These are phyloP conservation scores for Kluyveromyces starmeri DNA, from an alignment of 805 yeast species.

Conservation along the genomic window DNA sequence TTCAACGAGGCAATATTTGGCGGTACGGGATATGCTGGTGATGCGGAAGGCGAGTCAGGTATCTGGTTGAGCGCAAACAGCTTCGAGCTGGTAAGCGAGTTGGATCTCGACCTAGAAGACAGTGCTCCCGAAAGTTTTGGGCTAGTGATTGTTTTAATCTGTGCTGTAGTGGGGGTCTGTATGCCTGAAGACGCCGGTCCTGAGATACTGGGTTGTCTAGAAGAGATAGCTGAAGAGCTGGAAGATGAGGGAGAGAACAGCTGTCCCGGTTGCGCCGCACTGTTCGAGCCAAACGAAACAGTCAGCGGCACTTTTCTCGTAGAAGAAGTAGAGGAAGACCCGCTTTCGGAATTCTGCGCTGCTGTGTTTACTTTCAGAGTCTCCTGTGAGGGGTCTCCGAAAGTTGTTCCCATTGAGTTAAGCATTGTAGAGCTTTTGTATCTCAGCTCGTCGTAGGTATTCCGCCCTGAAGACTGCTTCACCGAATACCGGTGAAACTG, in stretches of 20 bases:
- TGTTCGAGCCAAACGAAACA: not conserved
- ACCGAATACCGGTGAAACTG: not conserved
- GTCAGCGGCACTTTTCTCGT: not conserved
- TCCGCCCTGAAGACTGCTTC: not conserved
- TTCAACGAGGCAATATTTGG: not conserved
- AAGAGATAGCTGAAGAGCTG: constrained; percentile 14
- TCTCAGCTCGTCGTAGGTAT: not conserved
- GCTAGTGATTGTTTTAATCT: constrained; percentile 1
- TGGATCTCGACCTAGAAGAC: constrained; percentile 6
- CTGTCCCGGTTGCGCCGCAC: not conserved
- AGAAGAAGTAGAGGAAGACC: not conserved
- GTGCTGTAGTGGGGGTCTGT: constrained; percentile 3
- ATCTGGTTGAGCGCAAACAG: constrained; percentile 4
- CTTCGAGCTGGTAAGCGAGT: constrained; percentile 7
- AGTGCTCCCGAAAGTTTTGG: constrained; percentile 4
- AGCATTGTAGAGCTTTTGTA: not conserved
- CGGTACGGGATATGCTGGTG: not conserved
- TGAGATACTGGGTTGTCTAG: constrained; percentile 15
- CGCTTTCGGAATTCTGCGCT: not conserved
- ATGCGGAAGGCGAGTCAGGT: constrained; percentile 2
- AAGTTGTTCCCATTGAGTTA: not conserved
- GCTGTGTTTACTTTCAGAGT: not conserved
- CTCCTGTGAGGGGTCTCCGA: not conserved
- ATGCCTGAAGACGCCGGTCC: constrained; percentile 9
- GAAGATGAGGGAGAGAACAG: constrained; percentile 9